These are phyloP conservation scores for Postia placenta DNA, from an alignment of 768 basidiomycete species.

Conservation along the genomic window DNA sequence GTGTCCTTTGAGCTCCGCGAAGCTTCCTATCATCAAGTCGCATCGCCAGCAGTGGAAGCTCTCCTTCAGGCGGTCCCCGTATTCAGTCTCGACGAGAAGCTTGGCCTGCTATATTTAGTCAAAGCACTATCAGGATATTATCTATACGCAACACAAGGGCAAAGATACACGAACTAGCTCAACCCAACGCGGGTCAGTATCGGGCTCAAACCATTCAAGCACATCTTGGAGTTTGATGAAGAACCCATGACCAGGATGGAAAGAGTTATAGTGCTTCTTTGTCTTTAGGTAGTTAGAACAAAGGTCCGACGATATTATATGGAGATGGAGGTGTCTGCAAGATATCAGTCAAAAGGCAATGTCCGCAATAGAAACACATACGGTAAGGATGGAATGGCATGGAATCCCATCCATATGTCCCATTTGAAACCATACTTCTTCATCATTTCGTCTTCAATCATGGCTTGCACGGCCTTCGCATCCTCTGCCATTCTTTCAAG, in stretches of 20 bases:
- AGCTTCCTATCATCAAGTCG: constrained; percentile 53
- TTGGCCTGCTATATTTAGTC: constrained; percentile 49
- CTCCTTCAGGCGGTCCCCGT: constrained; percentile 64
- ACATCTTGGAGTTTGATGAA: constrained; percentile 76
- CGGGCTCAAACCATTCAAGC: constrained; percentile 74
- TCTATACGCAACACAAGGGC: no score
- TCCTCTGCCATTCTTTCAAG: constrained; percentile 49
- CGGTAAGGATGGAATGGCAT: constrained; percentile 83
- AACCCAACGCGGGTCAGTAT: no score
- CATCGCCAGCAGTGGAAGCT: constrained; percentile 69
- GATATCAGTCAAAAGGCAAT: not conserved
- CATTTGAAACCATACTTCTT: constrained; percentile 68
- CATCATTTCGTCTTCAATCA: constrained; percentile 78
- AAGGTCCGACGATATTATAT: constrained; percentile 79
- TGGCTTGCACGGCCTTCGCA: constrained; percentile 46
- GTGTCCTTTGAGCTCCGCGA: constrained; percentile 71
- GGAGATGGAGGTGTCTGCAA: constrained; percentile 73
- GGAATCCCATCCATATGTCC: constrained; percentile 79
- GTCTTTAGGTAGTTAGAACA: constrained; percentile 64
- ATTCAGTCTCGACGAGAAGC: no score
- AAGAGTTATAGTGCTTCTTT: constrained; percentile 91
- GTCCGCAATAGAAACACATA: constrained; percentile 32
- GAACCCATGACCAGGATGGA: constrained; percentile 79
- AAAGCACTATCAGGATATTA: not conserved
- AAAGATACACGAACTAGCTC: no score